These are phyloP conservation scores for Wallemia ichthyophaga DNA, from an alignment of 1,284 basidiomycete species.

Conservation along the genomic window DNA sequence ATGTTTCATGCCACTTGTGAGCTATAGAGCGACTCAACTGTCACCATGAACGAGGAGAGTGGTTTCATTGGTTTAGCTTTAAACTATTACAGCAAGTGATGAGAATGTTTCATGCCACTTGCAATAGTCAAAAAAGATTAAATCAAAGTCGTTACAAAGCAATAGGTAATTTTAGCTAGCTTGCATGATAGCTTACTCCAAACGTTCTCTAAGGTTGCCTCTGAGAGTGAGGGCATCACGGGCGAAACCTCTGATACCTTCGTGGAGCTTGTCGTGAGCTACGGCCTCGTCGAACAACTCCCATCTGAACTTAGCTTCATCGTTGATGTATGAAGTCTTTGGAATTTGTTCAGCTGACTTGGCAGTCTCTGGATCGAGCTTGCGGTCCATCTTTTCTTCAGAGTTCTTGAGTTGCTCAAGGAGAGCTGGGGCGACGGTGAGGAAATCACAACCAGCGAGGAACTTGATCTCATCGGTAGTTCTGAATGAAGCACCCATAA, in stretches of 20 bases:
- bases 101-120: no score
- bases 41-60: no score
- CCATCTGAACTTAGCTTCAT: slow-evolving; percentile 92
- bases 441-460: slow-evolving; percentile 82
- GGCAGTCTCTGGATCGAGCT: slow-evolving; percentile 40
- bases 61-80: no score
- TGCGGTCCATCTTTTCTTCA: slow-evolving; percentile 44
- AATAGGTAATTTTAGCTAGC: no score
- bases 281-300: slow-evolving; percentile 62
- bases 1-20: no score
- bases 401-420: slow-evolving; percentile 78
- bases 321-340: slow-evolving; percentile 65
- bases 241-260: slow-evolving; percentile 90
- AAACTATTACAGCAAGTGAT: no score
- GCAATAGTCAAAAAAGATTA: no score
- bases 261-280: slow-evolving; percentile 83
- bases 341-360: slow-evolving; percentile 21
- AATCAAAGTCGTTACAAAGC: no score
- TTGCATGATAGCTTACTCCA: no score
- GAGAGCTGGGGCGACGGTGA: slow-evolving; percentile 71
- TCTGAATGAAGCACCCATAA: slow-evolving; percentile 99
- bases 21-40: no score
- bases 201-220: slow-evolving; percentile 31
- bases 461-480: slow-evolving; percentile 80
- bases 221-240: slow-evolving; percentile 80